Evolutionary conservation across 306 rosid species (phyloP).

Genomic region (Ormosia semicastrata): DNA sequence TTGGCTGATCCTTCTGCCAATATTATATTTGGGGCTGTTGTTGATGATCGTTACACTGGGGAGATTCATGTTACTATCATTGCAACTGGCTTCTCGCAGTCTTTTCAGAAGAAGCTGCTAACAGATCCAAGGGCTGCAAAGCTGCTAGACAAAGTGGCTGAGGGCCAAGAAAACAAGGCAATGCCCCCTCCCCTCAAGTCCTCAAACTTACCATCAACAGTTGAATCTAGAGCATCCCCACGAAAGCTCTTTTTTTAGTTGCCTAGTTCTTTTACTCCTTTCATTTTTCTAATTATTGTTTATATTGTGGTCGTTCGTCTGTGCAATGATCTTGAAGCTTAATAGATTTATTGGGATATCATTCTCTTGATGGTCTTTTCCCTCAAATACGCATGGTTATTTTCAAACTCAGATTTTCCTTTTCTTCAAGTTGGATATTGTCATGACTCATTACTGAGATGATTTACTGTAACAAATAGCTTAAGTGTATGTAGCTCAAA

Average conservation of each 20-base stretch:
- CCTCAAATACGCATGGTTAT: neutral
- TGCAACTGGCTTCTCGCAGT: conserved; percentile 93
- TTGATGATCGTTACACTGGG: conserved; percentile 92
- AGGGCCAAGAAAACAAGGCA: conserved; percentile 67
- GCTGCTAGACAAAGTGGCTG: conserved; percentile 58
- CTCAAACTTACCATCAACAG: conserved; percentile 39
- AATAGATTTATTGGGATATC: conserved; percentile 24
- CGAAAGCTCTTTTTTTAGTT: conserved; percentile 79
- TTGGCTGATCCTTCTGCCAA: conserved; percentile 99
- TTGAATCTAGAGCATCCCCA: conserved; percentile 50
- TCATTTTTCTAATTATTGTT: neutral
- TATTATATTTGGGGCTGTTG: conserved; percentile 97
- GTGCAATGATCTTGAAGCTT: conserved; percentile 49
- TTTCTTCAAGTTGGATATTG: neutral
- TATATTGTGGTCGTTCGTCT: conserved; percentile 24
- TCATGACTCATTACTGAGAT: neutral
- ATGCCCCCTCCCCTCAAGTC: conserved; percentile 50
- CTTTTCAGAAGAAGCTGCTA: conserved; percentile 86
- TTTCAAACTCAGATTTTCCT: neutral
- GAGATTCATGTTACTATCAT: conserved; percentile 95
- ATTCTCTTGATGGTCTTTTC: neutral
- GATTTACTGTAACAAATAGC: neutral
- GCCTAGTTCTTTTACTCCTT: neutral
- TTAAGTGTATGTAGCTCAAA: neutral
- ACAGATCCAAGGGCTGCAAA: conserved; percentile 92